Evolutionary conservation across 345 rosid species (phyloP).

Genomic region (Brassica juncea): DNA sequence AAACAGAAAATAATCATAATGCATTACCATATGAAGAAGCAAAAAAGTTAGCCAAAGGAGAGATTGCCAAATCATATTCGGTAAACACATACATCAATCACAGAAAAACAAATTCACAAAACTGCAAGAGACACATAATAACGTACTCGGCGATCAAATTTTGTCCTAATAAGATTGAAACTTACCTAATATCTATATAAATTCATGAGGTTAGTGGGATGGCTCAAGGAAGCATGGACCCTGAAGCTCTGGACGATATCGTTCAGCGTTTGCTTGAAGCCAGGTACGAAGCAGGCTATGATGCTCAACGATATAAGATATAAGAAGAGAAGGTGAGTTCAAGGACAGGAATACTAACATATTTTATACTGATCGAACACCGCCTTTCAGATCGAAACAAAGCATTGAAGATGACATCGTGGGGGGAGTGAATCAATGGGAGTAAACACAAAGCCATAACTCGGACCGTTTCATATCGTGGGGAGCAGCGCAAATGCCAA

Average conservation of each 20-base stretch:
- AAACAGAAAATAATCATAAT: no score
- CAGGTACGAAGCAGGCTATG: constrained; percentile 60
- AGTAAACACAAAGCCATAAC: no score
- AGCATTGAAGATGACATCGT: no score
- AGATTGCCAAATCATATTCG: constrained; percentile 19
- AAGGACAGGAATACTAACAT: no score
- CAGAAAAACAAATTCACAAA: background rate
- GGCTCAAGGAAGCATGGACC: constrained; percentile 39
- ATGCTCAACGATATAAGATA: constrained; percentile 48
- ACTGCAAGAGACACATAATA: background rate
- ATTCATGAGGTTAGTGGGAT: constrained; percentile 7
- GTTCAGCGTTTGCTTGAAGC: constrained; percentile 32
- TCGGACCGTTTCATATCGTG: no score
- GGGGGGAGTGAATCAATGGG: no score
- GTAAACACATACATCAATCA: constrained; percentile 12
- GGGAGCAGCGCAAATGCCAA: no score
- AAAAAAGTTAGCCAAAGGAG: background rate
- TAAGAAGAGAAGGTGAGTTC: no score
- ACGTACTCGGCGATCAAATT: constrained; percentile 14
- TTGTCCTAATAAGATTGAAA: constrained; percentile 19
- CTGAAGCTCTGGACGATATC: constrained; percentile 33
- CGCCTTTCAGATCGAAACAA: no score
- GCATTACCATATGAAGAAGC: no score
- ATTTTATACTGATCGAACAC: no score
- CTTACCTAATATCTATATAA: background rate